These are phyloP conservation scores for Trichoderma sp. DNA, from an alignment of 2,329 filamentous ascomycete genomes.

Conservation along the genomic window DNA sequence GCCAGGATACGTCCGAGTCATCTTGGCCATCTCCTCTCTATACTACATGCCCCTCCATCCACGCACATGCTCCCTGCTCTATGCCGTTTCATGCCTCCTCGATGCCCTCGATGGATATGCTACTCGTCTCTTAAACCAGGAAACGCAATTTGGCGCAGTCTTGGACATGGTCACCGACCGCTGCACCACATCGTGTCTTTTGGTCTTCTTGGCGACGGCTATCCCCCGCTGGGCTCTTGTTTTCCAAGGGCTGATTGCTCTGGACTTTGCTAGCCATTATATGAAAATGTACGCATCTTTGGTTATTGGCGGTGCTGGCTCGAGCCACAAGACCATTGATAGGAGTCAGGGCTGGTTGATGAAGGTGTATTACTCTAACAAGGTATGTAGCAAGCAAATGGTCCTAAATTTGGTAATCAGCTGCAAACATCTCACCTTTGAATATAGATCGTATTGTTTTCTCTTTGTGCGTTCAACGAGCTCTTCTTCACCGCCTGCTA, in stretches of 20 bases:
- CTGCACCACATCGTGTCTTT: constrained; percentile 88
- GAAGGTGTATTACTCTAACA: constrained; percentile 95
- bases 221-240: constrained; percentile 90
- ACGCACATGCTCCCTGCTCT: constrained; percentile 83
- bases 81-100: constrained; percentile 89
- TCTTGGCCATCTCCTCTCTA: constrained; percentile 82
- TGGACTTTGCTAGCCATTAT: constrained; percentile 94
- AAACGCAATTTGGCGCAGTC: constrained; percentile 90
- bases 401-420: background rate
- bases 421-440: constrained; percentile 16
- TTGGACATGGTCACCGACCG: constrained; percentile 98
- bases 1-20: constrained; percentile 72
- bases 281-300: constrained; percentile 98
- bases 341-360: constrained; percentile 81
- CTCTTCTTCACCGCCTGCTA: constrained; percentile 97
- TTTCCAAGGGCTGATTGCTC: constrained; percentile 87
- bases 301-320: constrained; percentile 67
- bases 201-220: constrained; percentile 92
- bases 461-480: constrained; percentile 87
- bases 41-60: constrained; percentile 99
- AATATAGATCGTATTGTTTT: constrained; percentile 77
- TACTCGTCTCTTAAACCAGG: constrained; percentile 75
- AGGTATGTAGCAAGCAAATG: constrained; percentile 67
- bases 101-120: constrained; percentile 92
- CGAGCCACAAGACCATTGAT: constrained; percentile 88